Evolutionary conservation across 2,329 filamentous ascomycete genomes (phyloP).

Genomic region (Exophiala sp.): DNA sequence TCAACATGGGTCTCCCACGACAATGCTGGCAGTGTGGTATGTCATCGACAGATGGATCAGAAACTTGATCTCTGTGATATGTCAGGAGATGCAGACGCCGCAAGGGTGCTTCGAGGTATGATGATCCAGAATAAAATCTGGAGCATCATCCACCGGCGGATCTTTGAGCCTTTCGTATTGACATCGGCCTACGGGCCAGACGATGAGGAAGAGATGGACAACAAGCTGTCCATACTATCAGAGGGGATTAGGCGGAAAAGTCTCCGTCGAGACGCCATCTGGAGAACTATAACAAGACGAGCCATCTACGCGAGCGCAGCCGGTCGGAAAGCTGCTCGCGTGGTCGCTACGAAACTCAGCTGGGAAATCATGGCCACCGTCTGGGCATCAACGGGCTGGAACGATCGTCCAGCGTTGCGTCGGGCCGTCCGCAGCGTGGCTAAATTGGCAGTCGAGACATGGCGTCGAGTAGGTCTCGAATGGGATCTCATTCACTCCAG

Average conservation of each 20-base stretch:
- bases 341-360: constrained; percentile 50
- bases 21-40: constrained; percentile 35
- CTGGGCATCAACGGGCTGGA: constrained; percentile 49
- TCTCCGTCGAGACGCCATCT: constrained; percentile 52
- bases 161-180: constrained; percentile 55
- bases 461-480: constrained; percentile 53
- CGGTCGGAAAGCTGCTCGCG: constrained; percentile 52
- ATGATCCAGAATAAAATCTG: constrained; percentile 53
- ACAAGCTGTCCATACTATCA: constrained; percentile 50
- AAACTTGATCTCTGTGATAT: constrained; percentile 28
- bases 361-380: constrained; percentile 53
- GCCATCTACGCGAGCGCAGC: constrained; percentile 53
- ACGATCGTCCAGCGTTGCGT: constrained; percentile 47
- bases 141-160: constrained; percentile 50
- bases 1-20: constrained; percentile 47
- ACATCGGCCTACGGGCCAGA: constrained; percentile 47
- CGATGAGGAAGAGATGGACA: constrained; percentile 47
- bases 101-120: constrained; percentile 48
- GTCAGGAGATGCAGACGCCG: constrained; percentile 48
- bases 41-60: background rate
- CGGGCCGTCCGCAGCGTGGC: constrained; percentile 50
- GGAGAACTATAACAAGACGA: constrained; percentile 54
- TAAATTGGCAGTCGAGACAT: constrained; percentile 54
- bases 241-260: constrained; percentile 53
- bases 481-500: constrained; percentile 50